Conservation (phyloP, 129 eudicot species). For the Tanacetum coccineum region DNA sequence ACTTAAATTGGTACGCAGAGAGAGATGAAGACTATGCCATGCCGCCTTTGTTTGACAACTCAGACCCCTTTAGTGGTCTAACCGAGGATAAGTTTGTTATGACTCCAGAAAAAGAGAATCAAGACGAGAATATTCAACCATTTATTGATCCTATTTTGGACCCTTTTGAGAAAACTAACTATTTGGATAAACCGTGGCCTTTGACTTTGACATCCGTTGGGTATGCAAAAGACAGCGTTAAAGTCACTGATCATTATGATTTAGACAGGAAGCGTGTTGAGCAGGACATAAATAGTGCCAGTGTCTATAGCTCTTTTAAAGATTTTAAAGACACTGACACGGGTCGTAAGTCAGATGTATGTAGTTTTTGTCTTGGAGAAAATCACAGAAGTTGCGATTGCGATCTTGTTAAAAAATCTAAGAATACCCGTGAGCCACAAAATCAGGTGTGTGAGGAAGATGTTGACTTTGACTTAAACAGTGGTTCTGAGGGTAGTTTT, state of each 20-base stretch:
- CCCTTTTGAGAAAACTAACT: conserved; percentile 26
- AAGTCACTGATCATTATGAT: conserved; percentile 43
- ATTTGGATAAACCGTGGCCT: conserved; percentile 44
- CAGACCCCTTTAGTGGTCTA: conserved; percentile 56
- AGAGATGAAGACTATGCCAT: conserved; percentile 72
- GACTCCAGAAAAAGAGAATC: conserved; percentile 42
- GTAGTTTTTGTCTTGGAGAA: conserved; percentile 21
- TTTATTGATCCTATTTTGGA: conserved; percentile 36
- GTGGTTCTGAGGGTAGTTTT: conserved; percentile 17
- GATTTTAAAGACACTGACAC: conserved; percentile 17
- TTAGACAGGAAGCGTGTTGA: conserved; percentile 25
- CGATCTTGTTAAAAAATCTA: conserved; percentile 30
- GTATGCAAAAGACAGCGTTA: conserved; percentile 34
- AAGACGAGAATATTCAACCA: conserved; percentile 29
- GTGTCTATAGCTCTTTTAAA: conserved; percentile 20
- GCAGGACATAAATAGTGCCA: conserved; percentile 25
- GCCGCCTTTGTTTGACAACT: conserved; percentile 51
- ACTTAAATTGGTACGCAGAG: conserved; percentile 74
- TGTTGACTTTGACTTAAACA: conserved; percentile 26
- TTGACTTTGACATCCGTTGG: conserved; percentile 31
- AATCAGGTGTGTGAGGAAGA: conserved; percentile 16
- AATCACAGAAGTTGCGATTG: conserved; percentile 27
- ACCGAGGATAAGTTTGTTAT: conserved; percentile 86
- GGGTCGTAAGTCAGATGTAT: conserved; percentile 17
- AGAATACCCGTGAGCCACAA: conserved; percentile 24